These are phyloP conservation scores for Dissophora globulifera DNA, from an alignment of 192 early-diverging fungal species.

Conservation along the genomic window DNA sequence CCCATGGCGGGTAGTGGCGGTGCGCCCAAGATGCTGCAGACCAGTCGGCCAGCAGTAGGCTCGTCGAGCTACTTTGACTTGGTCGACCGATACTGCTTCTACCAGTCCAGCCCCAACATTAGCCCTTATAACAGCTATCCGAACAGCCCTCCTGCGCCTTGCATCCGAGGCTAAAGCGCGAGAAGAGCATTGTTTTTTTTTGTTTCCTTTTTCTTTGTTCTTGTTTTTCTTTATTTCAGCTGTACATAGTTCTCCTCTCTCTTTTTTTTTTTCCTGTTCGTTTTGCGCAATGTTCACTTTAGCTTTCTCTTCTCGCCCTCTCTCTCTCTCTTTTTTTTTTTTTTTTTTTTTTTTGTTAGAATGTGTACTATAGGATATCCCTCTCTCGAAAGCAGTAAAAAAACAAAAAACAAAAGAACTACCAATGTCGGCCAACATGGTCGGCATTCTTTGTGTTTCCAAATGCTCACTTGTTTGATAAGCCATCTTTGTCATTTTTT, in stretches of 20 bases:
- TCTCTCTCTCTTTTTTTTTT: neutral
- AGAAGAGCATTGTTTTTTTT: neutral
- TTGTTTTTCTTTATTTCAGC: neutral
- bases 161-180: conserved; percentile 38
- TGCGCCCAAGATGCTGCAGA: too few species aligned
- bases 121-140: conserved; percentile 46
- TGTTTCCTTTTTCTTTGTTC: neutral
- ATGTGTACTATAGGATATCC: too few species aligned
- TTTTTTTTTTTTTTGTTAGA: conserved; percentile 3
- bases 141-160: conserved; percentile 45
- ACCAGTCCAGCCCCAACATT: conserved; percentile 45
- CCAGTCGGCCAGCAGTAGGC: conserved; percentile 42
- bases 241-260: neutral
- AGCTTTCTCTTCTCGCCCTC: neutral
- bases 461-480: too few species aligned
- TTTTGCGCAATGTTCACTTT: neutral
- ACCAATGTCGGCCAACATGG: too few species aligned
- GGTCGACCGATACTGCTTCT: conserved; percentile 68
- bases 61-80: conserved; percentile 64
- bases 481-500: too few species aligned
- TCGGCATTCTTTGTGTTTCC: too few species aligned
- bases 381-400: too few species aligned
- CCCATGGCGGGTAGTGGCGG: conserved; percentile 4
- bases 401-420: too few species aligned
- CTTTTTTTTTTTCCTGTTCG: neutral